These are phyloP conservation scores for Nakazawaea ishiwadae DNA, from an alignment of 805 yeast genomes.

Conservation along the genomic window DNA sequence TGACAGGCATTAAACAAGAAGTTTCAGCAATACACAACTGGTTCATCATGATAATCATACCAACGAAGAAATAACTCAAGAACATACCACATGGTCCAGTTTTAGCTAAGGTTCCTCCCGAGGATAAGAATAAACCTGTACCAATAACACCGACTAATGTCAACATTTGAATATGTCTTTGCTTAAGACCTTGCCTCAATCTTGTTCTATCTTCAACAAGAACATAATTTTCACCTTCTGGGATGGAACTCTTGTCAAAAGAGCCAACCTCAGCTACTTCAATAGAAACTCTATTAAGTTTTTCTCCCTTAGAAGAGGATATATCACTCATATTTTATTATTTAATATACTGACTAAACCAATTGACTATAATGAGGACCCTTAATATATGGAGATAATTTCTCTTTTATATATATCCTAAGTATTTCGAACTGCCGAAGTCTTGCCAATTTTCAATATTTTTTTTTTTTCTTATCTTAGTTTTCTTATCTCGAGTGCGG, in stretches of 20 bases:
- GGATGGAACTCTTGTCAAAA: background rate
- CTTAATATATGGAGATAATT: too few relatives aligned
- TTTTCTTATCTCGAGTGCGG: too few relatives aligned
- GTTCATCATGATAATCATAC: slow-evolving; percentile 27
- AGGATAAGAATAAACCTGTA: slow-evolving; percentile 32
- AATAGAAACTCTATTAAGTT: slow-evolving; percentile 6
- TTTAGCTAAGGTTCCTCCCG: slow-evolving; percentile 28
- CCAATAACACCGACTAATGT: slow-evolving; percentile 39
- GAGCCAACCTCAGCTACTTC: slow-evolving; percentile 11
- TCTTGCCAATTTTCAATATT: too few relatives aligned
- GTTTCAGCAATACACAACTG: slow-evolving; percentile 31
- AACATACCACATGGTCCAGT: slow-evolving; percentile 33
- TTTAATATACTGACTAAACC: background rate
- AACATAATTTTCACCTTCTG: slow-evolving; percentile 12
- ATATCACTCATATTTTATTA: slow-evolving; percentile 4
- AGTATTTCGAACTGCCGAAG: too few relatives aligned
- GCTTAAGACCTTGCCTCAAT: slow-evolving; percentile 24
- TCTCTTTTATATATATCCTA: too few relatives aligned
- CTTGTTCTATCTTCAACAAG: slow-evolving; percentile 11
- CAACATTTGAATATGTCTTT: slow-evolving; percentile 34
- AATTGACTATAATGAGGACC: too few relatives aligned
- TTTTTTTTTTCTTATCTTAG: too few relatives aligned
- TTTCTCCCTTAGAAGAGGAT: slow-evolving; percentile 8
- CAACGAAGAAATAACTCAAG: slow-evolving; percentile 28
- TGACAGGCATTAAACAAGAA: slow-evolving; percentile 32